A percentile compares a stretch with the other conserved stretches of the same genome.
phyloP scores from a whole-genome alignment of 2,329 filamentous ascomycete species.

The Fusarium veterinarium region DNA sequence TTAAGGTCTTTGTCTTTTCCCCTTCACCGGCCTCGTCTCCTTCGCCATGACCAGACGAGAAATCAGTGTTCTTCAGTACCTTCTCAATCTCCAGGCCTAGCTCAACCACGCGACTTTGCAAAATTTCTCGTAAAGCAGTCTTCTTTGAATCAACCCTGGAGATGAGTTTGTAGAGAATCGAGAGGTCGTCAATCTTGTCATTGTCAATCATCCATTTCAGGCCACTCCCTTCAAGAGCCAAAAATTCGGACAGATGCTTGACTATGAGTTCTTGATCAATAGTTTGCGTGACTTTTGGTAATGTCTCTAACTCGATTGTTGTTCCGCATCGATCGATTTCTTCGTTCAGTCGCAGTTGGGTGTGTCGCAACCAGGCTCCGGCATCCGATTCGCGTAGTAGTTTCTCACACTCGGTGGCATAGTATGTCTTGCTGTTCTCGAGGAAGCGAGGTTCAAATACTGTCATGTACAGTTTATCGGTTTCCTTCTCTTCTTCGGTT shows the following conservation, averaged over 20 bases:
- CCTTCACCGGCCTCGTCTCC: constrained; percentile 61
- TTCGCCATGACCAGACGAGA: constrained; percentile 56
- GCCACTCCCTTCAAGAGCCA: constrained; percentile 86
- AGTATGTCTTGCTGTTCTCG: constrained; percentile 76
- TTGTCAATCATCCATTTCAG: constrained; percentile 92
- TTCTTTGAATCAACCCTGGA: constrained; percentile 81
- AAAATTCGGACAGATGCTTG: constrained; percentile 81
- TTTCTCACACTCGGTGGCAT: constrained; percentile 77
- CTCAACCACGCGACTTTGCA: constrained; percentile 81
- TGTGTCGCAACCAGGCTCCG: constrained; percentile 82
- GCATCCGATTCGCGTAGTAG: constrained; percentile 84
- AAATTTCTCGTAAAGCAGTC: constrained; percentile 72
- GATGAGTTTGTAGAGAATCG: constrained; percentile 84
- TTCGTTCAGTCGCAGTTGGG: constrained; percentile 78
- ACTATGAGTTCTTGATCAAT: constrained; percentile 85
- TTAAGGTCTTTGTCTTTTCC: constrained; percentile 51
- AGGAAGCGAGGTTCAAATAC: constrained; percentile 86
- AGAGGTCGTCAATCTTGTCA: constrained; percentile 80
- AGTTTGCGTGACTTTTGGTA: constrained; percentile 78
- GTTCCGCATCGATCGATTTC: constrained; percentile 86
- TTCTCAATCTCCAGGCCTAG: constrained; percentile 87
- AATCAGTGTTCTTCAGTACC: constrained; percentile 65
- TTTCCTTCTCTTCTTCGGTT: constrained; percentile 79
- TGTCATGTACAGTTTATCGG: constrained; percentile 84
- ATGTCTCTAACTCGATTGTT: constrained; percentile 79